Evolutionary conservation across 179 eudicot species (phyloP).

Genomic region (Actinidia polygama): DNA sequence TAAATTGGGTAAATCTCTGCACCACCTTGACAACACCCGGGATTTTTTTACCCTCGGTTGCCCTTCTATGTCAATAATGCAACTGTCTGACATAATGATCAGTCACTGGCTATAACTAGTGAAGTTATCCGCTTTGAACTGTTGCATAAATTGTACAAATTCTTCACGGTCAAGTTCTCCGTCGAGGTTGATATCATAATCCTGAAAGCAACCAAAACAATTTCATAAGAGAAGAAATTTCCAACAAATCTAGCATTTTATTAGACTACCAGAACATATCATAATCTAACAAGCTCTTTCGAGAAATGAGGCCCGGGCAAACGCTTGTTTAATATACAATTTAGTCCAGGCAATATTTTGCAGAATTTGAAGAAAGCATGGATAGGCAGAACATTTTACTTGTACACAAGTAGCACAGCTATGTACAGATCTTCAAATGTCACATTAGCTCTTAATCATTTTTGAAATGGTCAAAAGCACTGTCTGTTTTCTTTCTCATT

Average conservation of each 20-base stretch:
- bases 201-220: slow-evolving; percentile 41
- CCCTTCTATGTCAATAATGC: slow-evolving; percentile 87
- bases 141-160: slow-evolving; percentile 59
- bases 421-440: slow-evolving; percentile 87
- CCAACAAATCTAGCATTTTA: no score
- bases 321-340: slow-evolving; percentile 67
- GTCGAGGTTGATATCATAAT: slow-evolving; percentile 68
- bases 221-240: not conserved
- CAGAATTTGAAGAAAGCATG: not conserved
- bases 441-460: slow-evolving; percentile 43
- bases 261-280: slow-evolving; percentile 35
- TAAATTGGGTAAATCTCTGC: slow-evolving; percentile 78
- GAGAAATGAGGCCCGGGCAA: slow-evolving; percentile 90
- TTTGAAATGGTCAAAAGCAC: slow-evolving; percentile 61
- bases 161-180: slow-evolving; percentile 75
- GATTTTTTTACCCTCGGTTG: slow-evolving; percentile 83
- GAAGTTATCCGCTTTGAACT: slow-evolving; percentile 60
- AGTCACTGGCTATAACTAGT: slow-evolving; percentile 67
- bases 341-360: slow-evolving; percentile 10
- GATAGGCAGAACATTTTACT: slow-evolving; percentile 43
- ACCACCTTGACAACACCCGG: slow-evolving; percentile 81
- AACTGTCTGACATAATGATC: slow-evolving; percentile 67
- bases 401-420: slow-evolving; percentile 81
- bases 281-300: slow-evolving; percentile 62
- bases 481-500: slow-evolving; percentile 67